A percentile compares a stretch with the other conserved stretches of the same genome.
Conservation (phyloP, 352 stramenopile genomes). For the Halophytophthora batemanensis region DNA sequence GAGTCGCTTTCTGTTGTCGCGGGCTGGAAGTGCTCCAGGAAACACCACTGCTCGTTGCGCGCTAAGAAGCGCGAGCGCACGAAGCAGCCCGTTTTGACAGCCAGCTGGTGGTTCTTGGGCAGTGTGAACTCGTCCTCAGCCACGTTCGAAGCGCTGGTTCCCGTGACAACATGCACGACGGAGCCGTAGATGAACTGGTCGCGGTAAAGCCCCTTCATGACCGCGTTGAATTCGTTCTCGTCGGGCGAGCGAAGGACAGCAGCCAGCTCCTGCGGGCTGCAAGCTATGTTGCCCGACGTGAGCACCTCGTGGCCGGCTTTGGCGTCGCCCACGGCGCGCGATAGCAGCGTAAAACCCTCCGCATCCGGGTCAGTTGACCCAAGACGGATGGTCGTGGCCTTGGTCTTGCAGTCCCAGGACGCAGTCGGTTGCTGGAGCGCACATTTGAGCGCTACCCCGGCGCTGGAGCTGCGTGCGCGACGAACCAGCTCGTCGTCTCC, state of each 20-base stretch:
- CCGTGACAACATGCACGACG: conserved; percentile 29
- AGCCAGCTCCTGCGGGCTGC: conserved; percentile 27
- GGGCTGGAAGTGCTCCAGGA: conserved; percentile 40
- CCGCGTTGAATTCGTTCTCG: conserved; percentile 32
- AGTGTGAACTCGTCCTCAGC: neutral
- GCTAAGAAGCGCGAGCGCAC: conserved; percentile 29
- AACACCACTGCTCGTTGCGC: conserved; percentile 49
- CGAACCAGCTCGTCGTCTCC: conserved; percentile 27
- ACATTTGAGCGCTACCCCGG: conserved; percentile 15
- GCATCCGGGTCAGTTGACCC: conserved; percentile 1
- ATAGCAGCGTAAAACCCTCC: conserved; percentile 19
- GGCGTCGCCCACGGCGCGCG: neutral
- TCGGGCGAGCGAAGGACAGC: conserved; percentile 16
- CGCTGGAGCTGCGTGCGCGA: conserved; percentile 9
- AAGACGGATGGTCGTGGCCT: conserved; percentile 11
- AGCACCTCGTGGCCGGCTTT: conserved; percentile 23
- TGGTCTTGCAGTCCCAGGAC: conserved; percentile 18
- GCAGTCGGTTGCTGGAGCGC: conserved; percentile 18
- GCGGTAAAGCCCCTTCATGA: conserved; percentile 38
- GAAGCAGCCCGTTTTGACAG: conserved; percentile 43
- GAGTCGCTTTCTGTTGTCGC: conserved; percentile 3
- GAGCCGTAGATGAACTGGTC: conserved; percentile 48
- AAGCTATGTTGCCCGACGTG: conserved; percentile 23
- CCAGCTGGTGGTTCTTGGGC: conserved; percentile 22
- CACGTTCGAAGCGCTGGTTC: conserved; percentile 7